Conservation (phyloP, 805 yeast genomes). For the Metschnikowia reukaufii region DNA sequence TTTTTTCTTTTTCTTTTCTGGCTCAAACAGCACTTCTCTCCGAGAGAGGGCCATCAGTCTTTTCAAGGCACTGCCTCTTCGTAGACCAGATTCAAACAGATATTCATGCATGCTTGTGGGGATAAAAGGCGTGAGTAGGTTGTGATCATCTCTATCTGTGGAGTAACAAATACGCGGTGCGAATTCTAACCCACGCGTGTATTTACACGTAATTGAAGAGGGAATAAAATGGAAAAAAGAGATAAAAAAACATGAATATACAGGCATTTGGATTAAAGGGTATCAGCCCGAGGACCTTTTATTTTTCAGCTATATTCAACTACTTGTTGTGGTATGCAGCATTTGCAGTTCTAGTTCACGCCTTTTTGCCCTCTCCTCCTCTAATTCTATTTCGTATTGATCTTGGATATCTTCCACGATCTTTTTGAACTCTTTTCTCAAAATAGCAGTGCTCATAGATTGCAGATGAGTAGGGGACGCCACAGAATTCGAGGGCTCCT, state of each 20-base stretch:
- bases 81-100: slow-evolving; percentile 8
- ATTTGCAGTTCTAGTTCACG: slow-evolving; percentile 36
- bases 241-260: too few species aligned
- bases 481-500: slow-evolving; percentile 18
- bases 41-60: slow-evolving; percentile 11
- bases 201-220: background rate
- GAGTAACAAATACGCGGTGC: background rate
- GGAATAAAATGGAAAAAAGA: background rate
- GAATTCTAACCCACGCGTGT: background rate
- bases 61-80: slow-evolving; percentile 6
- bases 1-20: slow-evolving; percentile 10
- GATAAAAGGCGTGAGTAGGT: background rate
- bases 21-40: slow-evolving; percentile 18
- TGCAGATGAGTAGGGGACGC: slow-evolving; percentile 21
- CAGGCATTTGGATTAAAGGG: too few species aligned
- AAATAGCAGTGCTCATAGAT: slow-evolving; percentile 48
- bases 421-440: slow-evolving; percentile 68
- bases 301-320: too few species aligned
- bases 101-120: slow-evolving; percentile 14
- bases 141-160: background rate
- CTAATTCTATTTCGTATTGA: slow-evolving; percentile 58
- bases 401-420: slow-evolving; percentile 61
- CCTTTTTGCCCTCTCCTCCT: slow-evolving; percentile 54
- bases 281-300: too few species aligned
- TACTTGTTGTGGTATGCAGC: background rate